Evolutionary conservation across 2,329 filamentous ascomycete species (phyloP), one percentile per base, ranked within the genome.

Genomic region (Ophiostoma ips): DNA sequence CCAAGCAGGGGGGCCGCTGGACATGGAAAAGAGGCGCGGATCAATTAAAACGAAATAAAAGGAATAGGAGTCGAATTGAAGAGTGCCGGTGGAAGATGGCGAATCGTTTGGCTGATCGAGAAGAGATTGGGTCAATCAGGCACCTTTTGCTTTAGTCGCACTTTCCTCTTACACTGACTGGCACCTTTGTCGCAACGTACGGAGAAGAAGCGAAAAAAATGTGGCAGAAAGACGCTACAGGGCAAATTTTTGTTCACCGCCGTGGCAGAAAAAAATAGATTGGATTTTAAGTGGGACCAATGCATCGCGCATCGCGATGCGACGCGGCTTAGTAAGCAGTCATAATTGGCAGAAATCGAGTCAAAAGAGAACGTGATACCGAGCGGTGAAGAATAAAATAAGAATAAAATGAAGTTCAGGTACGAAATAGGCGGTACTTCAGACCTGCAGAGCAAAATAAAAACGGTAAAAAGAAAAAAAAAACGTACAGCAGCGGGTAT

Each of bases 1-100:
- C 56, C 56, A 58, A 16, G 55, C 43, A n/a, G 56, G 56, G 18
- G 51, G 53, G 24, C 28, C 41, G 15, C 38, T 16, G 31, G 30
- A 30, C 43, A 46, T 34, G 36, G 35, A 45, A 15, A 33, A 6
- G 52, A 46, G 50, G 52, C 50, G 43, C n/a, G 46, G 28, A 11
- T n/a, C 11, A 48, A n/a, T 13, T 5, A 21, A 49, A 40, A 45
- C 8, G 43, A 36, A 24, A 37, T 5, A 31, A 50, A 24, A 7
- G 31, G 24, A 7, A 13, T 28, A 5, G 24, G 48, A 33, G 12
- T 11, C 5, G 16, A 30, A 38, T n/a, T n/a, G n/a, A n/a, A 43
- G 28, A 44, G 24, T 31, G 38, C 15, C 18, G 13, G 12, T 12
- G 11, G 16, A 44, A 16, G n/a, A 30, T 8, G 28, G 28, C 12